These are phyloP conservation scores for Bocquillonia castaneifolia DNA, from an alignment of 441 rosid species.

Conservation along the genomic window DNA sequence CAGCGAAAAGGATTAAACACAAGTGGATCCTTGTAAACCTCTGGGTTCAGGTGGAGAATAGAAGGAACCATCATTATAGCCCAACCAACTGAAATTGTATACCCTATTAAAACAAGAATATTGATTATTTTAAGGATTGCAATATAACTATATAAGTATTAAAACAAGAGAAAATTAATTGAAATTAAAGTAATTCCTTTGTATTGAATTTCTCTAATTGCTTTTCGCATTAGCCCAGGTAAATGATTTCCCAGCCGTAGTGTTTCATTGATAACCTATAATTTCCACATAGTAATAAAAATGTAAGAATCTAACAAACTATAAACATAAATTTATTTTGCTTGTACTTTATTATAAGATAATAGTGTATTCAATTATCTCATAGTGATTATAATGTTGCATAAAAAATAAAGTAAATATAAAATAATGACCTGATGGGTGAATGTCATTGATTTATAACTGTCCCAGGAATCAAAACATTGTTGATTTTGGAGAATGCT, in stretches of 20 bases:
- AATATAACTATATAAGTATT: too few relatives aligned
- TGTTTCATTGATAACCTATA: slow-evolving; percentile 33
- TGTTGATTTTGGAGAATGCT: slow-evolving; percentile 19
- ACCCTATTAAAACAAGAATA: slow-evolving; percentile 20
- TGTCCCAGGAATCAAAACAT: slow-evolving; percentile 36
- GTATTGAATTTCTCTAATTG: slow-evolving; percentile 22
- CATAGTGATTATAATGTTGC: too few relatives aligned
- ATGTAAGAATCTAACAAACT: neutral
- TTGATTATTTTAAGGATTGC: too few relatives aligned
- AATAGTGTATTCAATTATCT: too few relatives aligned
- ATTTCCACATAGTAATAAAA: neutral
- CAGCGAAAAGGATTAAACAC: slow-evolving; percentile 36
- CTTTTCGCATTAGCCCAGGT: slow-evolving; percentile 24
- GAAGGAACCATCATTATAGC: slow-evolving; percentile 15
- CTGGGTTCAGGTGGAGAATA: slow-evolving; percentile 26
- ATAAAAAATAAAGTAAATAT: too few relatives aligned
- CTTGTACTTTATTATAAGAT: too few relatives aligned
- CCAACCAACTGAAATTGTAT: slow-evolving; percentile 33
- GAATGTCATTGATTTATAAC: slow-evolving; percentile 39
- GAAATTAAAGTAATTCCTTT: slow-evolving; percentile 9
- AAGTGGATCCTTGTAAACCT: slow-evolving; percentile 27
- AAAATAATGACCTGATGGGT: slow-evolving; percentile 31
- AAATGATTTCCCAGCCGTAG: slow-evolving; percentile 24
- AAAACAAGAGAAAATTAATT: neutral
- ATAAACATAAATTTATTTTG: neutral